Evolutionary conservation across 257 asterid species (phyloP), one percentile per base, ranked within the genome.

Genomic region (Przewalskia tangutica): DNA sequence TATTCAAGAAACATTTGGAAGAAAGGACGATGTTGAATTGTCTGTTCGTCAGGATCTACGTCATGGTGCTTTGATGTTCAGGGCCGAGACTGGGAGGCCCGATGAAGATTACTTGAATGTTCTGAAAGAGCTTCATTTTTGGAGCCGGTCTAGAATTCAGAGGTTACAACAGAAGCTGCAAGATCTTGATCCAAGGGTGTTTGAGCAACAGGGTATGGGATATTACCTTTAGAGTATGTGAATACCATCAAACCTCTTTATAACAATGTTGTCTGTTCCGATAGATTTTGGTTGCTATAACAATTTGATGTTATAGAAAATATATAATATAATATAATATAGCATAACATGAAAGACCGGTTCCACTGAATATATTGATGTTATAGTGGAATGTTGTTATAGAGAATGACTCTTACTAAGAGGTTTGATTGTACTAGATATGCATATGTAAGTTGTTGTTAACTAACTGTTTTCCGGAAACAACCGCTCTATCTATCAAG

Each of bases 1-100:
- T 32, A 87, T 86, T 63, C 76, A 42, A 78, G 81, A 86, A 77
- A 89, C 89, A n/a, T 89, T 86, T 83, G 94, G 92, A 38, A 87
- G 81, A 58, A 16, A 32, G 4, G 81, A 84, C 55, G 64, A 86
- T 68, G 86, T 86, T 4, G 6, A 6, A 12, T 18, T 27, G 14
- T 79, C 83, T 32, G 89, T 88, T 73, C 50, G 18, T 17, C 86
- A 60, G 50, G 89, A 88, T 4, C 6, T 91, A 62, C 34, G 50
- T 65, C 18, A 67, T 62, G 95, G 92, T 73, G 88, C 73, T 10
- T 63, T 40, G 20, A 88, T n/a, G 53, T 90, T 88, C 63, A 66
- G 40, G 84, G 59, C 64, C 1, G 85, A 77, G 8, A 18, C 85
- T 81, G 2, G 83, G 77, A 62, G 82, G 88, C 40, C 64, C 87